Percentiles rank a stretch among this genome's conserved stretches.
These are phyloP conservation scores for Miscanthus sacchariflorus DNA, from an alignment of 202 grass and related monocot species.

Conservation along the genomic window DNA sequence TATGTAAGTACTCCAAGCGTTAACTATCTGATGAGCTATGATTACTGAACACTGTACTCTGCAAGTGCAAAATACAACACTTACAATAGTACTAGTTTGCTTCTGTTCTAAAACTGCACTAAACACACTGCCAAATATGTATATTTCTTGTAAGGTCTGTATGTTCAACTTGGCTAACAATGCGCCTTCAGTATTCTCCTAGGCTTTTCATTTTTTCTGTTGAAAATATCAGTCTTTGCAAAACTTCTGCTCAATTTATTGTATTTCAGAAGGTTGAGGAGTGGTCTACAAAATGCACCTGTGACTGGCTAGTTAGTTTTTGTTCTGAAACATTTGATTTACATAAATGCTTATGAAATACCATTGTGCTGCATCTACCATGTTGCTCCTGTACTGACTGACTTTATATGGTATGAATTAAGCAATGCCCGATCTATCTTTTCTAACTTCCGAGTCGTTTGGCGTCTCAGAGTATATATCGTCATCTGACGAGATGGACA, in stretches of 20 bases:
- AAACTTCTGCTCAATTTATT: background rate
- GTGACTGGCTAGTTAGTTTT: background rate
- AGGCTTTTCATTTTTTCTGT: background rate
- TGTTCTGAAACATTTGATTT: slow-evolving; percentile 21
- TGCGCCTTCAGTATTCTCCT: background rate
- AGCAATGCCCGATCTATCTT: background rate
- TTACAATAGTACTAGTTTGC: background rate
- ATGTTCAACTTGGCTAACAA: background rate
- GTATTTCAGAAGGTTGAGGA: background rate
- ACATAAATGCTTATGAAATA: background rate
- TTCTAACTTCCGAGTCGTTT: background rate
- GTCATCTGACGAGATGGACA: slow-evolving; percentile 35
- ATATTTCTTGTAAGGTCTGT: background rate
- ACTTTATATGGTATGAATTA: slow-evolving; percentile 1
- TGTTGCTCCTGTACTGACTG: background rate
- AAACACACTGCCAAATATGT: background rate
- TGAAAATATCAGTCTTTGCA: background rate
- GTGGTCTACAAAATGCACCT: background rate
- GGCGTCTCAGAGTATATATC: background rate
- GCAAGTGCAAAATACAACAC: background rate
- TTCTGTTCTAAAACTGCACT: background rate
- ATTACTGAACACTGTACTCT: background rate
- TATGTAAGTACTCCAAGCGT: slow-evolving; percentile 1
- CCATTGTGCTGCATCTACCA: background rate
- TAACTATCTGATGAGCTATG: slow-evolving; percentile 3